Base-by-base conservation (phyloP, 306 rosid species). In the Cyclanthera cordifolia region DNA sequence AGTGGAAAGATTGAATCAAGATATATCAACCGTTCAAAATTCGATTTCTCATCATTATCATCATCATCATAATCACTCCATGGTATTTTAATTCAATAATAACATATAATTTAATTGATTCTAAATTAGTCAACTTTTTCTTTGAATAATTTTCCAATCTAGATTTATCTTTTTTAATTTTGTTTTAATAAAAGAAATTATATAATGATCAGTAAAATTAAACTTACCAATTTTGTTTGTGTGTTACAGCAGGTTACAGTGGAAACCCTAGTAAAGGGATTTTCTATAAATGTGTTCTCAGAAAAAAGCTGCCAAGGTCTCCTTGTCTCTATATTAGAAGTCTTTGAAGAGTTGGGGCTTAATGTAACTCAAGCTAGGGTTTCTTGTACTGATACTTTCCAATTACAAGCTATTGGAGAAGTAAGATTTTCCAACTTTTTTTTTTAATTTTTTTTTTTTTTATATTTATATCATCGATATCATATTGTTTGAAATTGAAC, bases 331-430 rank as follows among this genome's bases (percentile, higher is more conserved):
- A 77, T 93, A 28, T 71, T 93, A 74, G 96, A 93, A 72, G 94
- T 77, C 72, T 87, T 90, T 41, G 96, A 90, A 81, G 96, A 85
- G 56, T 74, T 90, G 87, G 90, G 96, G 23, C 96, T 93, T 6
- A 80, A 73, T 32, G 95, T 93, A 17, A 76, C 80, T 46, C 96
- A 93, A 86, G 99, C 99, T 86, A 93, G 99, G 99, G 96, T 86
- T 90, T 90, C 99, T 46, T 93, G 99, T 75, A 78, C 89, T 1
- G 88, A 90, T 75, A 87, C 69, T 76, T 93, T 93, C 68, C 86
- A 76, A 41, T 83, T 93, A 72, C 91, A 86, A 78, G 99, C 99
- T 8, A 83, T 88, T 74, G 96, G 91, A 76, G 94, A 90, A 70
- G 98, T 93, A 87, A 86, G 86, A 17, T n/a, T 52, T 12, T 2